Percentiles rank a stretch among this genome's conserved stretches.
phyloP scores from a whole-genome alignment of 2,329 filamentous ascomycete species.

The Fusarium mexicanum region DNA sequence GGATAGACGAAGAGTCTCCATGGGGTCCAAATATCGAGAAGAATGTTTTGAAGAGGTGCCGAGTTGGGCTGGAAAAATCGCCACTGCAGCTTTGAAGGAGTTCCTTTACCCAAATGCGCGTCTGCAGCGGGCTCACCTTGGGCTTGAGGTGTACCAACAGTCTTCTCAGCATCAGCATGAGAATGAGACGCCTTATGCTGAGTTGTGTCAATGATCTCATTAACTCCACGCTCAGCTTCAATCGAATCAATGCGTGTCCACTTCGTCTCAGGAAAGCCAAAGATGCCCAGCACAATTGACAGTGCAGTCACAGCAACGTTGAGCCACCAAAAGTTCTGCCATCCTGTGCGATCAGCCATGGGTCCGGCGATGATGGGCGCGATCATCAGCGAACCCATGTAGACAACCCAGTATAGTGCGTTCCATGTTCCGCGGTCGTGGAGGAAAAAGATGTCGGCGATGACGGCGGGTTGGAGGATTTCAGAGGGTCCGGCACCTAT shows the following conservation, averaged over 20 bases:
- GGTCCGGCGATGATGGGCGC: neutral
- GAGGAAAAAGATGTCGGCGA: conserved; percentile 33
- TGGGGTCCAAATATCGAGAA: neutral
- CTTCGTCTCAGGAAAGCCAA: conserved; percentile 2
- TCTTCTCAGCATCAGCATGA: neutral
- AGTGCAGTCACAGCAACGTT: neutral
- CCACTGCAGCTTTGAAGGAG: neutral
- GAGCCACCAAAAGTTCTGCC: conserved; percentile 14
- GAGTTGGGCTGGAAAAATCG: neutral
- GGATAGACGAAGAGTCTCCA: neutral
- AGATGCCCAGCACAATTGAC: neutral
- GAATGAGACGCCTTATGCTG: neutral
- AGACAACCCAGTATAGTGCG: conserved; percentile 25
- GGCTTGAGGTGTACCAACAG: too few species aligned
- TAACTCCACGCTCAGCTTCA: neutral
- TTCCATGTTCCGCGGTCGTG: conserved; percentile 33
- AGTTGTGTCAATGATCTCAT: neutral
- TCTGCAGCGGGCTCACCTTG: neutral
- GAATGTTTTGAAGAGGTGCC: neutral
- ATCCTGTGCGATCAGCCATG: neutral
- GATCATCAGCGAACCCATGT: conserved; percentile 20
- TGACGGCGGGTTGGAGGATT: conserved; percentile 24
- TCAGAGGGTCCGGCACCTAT: conserved; percentile 23
- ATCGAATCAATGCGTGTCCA: neutral
- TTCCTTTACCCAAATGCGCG: neutral